These are phyloP conservation scores for Strigomonas culicis DNA, from an alignment of 208 protist genomes.

Conservation along the genomic window DNA sequence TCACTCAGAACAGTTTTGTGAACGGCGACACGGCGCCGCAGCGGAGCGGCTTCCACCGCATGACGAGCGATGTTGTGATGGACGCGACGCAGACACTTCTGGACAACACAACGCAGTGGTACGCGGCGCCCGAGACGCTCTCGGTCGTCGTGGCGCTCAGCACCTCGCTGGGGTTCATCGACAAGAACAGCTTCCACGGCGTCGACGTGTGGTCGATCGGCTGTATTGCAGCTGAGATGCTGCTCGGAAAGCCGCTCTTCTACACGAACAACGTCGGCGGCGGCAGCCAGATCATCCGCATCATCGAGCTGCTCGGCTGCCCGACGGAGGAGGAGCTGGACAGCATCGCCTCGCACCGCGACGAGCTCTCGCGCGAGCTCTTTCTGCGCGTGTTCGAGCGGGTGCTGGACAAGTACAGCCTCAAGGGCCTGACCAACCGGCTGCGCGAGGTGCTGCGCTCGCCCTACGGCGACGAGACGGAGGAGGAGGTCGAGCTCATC, in stretches of 20 bases:
- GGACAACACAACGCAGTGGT: conserved; percentile 94
- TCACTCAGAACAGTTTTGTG: too few relatives aligned
- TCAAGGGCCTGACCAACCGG: conserved; percentile 1
- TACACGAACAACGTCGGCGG: conserved; percentile 87
- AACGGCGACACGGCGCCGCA: too few relatives aligned
- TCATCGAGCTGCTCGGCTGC: conserved; percentile 85
- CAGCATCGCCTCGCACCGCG: conserved; percentile 53
- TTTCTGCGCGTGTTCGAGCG: conserved; percentile 36
- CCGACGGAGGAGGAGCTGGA: conserved; percentile 76
- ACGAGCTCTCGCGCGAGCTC: conserved; percentile 30
- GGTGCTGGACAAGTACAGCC: conserved; percentile 11
- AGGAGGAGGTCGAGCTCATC: conserved; percentile 74
- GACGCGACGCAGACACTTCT: conserved; percentile 68
- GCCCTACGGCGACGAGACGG: conserved; percentile 64
- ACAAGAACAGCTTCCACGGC: conserved; percentile 65
- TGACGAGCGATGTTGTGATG: too few relatives aligned
- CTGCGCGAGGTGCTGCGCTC: conserved; percentile 43
- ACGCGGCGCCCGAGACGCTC: conserved; percentile 97
- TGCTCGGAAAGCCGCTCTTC: conserved; percentile 72
- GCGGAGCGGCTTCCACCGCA: too few relatives aligned
- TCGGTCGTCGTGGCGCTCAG: conserved; percentile 56
- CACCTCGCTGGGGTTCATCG: conserved; percentile 73
- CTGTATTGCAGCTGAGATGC: conserved; percentile 90
- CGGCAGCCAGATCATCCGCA: conserved; percentile 90
- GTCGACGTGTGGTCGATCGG: conserved; percentile 92